phyloP scores from a whole-genome alignment of 768 basidiomycete species.

The Clitopilus passeckerianus region DNA sequence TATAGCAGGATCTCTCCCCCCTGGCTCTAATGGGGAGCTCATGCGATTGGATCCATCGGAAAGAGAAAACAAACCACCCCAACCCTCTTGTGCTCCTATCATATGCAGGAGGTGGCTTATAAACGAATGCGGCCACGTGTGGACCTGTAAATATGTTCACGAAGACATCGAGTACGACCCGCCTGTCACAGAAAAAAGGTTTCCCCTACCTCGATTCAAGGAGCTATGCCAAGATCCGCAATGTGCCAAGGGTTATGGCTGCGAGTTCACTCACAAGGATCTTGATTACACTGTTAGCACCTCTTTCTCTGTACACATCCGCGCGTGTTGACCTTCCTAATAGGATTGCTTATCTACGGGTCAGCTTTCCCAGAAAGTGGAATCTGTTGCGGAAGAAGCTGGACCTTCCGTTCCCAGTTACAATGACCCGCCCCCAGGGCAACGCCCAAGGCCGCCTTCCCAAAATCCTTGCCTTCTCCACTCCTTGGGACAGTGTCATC shows the following conservation, averaged over 20 bases:
- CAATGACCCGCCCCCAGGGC: constrained; percentile 12
- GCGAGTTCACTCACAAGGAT: constrained; percentile 19
- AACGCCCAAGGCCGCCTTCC: constrained; percentile 9
- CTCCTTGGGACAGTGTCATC: constrained; percentile 19
- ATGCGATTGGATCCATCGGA: background rate
- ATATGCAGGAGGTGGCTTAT: background rate
- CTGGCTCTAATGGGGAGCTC: background rate
- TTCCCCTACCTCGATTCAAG: constrained; percentile 11
- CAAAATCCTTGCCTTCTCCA: constrained; percentile 20
- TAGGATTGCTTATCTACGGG: background rate
- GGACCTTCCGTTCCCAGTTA: background rate
- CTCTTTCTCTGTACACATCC: background rate
- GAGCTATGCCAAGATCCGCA: constrained; percentile 19
- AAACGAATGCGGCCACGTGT: constrained; percentile 3
- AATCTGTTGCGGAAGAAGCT: background rate
- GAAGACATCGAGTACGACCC: constrained; percentile 9
- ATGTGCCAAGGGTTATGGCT: constrained; percentile 16
- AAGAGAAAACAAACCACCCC: background rate
- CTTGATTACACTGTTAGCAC: constrained; percentile 16
- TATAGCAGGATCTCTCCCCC: background rate
- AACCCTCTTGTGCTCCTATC: background rate
- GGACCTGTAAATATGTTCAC: constrained; percentile 9
- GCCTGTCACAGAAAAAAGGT: constrained; percentile 4
- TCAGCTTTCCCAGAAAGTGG: background rate
- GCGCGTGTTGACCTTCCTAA: no score